Evolutionary conservation across 2,329 filamentous ascomycete genomes (phyloP), one percentile per base, ranked within the genome.

Genomic region (Myriosclerotinia scirpicola): DNA sequence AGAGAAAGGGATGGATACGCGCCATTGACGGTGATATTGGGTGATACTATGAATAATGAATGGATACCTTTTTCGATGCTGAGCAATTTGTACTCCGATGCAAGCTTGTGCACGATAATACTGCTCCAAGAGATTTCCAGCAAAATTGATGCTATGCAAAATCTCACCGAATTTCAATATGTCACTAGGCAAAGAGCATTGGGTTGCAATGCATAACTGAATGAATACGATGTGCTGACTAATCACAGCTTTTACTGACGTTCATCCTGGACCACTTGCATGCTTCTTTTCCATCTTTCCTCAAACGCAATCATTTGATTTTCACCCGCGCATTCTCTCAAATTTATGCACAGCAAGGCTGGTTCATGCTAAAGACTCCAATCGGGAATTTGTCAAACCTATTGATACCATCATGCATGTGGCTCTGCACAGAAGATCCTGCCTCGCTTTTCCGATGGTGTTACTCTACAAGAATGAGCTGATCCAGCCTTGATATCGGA

Each of bases 41-140:
- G 46, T 55, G 20, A n/a, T 40, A 3, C 22, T 40, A 61, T 26
- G 44, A 61, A 61, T 61, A 50, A 61, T 26, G 58, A 52, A 61
- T 61, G 58, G 58, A 50, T 60, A 60, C 20, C 44, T 52, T 56
- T 46, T 48, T 17, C 30, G 22, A 60, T n/a, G 20, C 46, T 22
- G 12, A 22, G 46, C 20, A 54, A 54, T 15, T 36, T n/a, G 30
- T 54, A 8, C 26, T 34, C 34, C 34, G 26, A 53, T 36, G 30
- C 8, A n/a, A 5, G 9, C 9, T 22, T 20, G 8, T 54, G 52
- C 8, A 17, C 30, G 26, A 26, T 52, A 22, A 52, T 3, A 12
- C 14, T 53, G 9, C 52, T 53, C 15, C 20, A 48, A 5, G 26
- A 20, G 17, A 53, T 11, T 34, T 15, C 15, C 7, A 17, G 52